phyloP scores from a whole-genome alignment of 2,329 filamentous ascomycete genomes.

The Colletotrichum shisoi region DNA sequence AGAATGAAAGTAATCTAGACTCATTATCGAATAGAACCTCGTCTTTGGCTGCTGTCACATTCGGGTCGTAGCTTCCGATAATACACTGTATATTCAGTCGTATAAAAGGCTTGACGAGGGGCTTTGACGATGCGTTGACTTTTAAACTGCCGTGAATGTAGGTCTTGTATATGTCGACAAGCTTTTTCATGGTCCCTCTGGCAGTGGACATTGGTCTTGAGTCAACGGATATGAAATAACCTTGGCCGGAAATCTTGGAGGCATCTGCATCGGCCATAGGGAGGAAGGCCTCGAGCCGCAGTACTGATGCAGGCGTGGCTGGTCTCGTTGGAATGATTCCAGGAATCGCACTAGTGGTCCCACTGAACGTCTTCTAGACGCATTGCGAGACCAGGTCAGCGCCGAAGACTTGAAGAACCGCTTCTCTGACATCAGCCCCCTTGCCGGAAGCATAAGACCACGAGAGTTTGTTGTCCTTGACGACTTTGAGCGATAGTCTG shows the following conservation, averaged over 20 bases:
- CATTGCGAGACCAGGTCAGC: conserved; percentile 64
- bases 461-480: conserved; percentile 60
- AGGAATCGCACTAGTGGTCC: neutral
- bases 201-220: conserved; percentile 66
- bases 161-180: conserved; percentile 62
- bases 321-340: conserved; percentile 17
- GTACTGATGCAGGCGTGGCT: conserved; percentile 14
- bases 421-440: conserved; percentile 61
- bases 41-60: conserved; percentile 75
- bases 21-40: conserved; percentile 73
- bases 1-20: conserved; percentile 53
- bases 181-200: conserved; percentile 66
- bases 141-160: conserved; percentile 51
- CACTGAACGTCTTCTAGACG: conserved; percentile 47
- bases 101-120: conserved; percentile 65
- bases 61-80: conserved; percentile 71
- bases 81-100: conserved; percentile 70
- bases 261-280: conserved; percentile 59
- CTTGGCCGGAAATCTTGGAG: conserved; percentile 54
- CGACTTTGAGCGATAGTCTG: conserved; percentile 66
- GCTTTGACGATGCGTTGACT: conserved; percentile 41
- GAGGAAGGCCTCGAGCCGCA: conserved; percentile 65
- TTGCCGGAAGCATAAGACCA: conserved; percentile 70
- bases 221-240: conserved; percentile 73
- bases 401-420: conserved; percentile 69